phyloP scores from a whole-genome alignment of 805 yeast genomes.

The Kodamaea nitidulidarum region DNA sequence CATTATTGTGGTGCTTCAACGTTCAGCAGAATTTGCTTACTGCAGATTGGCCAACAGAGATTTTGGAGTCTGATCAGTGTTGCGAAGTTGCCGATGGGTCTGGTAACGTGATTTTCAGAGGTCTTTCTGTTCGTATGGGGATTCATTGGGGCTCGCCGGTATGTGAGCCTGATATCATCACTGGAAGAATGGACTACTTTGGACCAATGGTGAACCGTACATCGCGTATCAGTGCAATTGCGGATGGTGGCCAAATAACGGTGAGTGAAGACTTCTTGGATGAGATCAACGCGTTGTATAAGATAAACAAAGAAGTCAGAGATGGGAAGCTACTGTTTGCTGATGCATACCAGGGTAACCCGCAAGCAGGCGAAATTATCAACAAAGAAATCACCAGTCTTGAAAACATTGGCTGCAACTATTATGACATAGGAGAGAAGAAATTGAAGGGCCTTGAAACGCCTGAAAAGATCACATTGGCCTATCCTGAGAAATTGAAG shows the following conservation, averaged over 20 bases:
- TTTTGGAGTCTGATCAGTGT: slow-evolving; percentile 79
- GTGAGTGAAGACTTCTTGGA: slow-evolving; percentile 76
- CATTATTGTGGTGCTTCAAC: slow-evolving; percentile 89
- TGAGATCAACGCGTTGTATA: slow-evolving; percentile 60
- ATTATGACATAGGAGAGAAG: slow-evolving; percentile 73
- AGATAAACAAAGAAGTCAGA: slow-evolving; percentile 40
- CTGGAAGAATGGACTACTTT: slow-evolving; percentile 96
- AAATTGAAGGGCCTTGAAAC: slow-evolving; percentile 92
- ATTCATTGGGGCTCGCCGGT: slow-evolving; percentile 98
- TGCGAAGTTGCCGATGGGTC: slow-evolving; percentile 67
- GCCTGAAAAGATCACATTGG: slow-evolving; percentile 79
- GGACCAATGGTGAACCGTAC: slow-evolving; percentile 99
- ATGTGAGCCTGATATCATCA: slow-evolving; percentile 89
- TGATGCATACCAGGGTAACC: slow-evolving; percentile 44
- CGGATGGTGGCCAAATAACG: slow-evolving; percentile 97
- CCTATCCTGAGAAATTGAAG: slow-evolving; percentile 63
- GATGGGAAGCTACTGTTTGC: slow-evolving; percentile 22
- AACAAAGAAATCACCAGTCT: slow-evolving; percentile 63
- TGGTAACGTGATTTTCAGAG: slow-evolving; percentile 65
- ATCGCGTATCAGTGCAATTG: slow-evolving; percentile 87
- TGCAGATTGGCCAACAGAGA: slow-evolving; percentile 96
- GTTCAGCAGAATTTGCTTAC: slow-evolving; percentile 78
- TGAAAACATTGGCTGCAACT: slow-evolving; percentile 64
- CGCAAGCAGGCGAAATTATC: slow-evolving; percentile 50
- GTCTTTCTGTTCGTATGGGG: slow-evolving; percentile 96